These are phyloP conservation scores for Smittium culicis DNA, from an alignment of 371 early-diverging fungal species.

Conservation along the genomic window DNA sequence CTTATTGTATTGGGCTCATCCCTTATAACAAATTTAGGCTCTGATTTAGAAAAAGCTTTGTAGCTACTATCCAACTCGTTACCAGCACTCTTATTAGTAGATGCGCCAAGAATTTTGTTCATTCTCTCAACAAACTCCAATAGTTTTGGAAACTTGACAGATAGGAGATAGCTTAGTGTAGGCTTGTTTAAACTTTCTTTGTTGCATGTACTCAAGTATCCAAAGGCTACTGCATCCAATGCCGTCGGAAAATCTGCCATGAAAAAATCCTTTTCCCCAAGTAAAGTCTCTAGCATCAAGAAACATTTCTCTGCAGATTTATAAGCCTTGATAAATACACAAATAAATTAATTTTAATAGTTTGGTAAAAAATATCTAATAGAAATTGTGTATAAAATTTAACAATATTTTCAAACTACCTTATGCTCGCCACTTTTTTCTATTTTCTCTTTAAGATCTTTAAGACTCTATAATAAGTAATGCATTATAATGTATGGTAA, in stretches of 20 bases:
- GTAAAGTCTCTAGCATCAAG: slow-evolving; percentile 35
- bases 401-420: too few species aligned
- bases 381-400: too few species aligned
- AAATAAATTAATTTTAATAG: too few species aligned
- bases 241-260: slow-evolving; percentile 50
- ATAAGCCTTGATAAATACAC: slow-evolving; percentile 30
- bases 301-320: slow-evolving; percentile 37
- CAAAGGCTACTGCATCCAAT: slow-evolving; percentile 53
- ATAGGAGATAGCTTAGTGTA: slow-evolving; percentile 42
- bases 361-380: too few species aligned
- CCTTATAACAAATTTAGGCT: not conserved
- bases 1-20: slow-evolving; percentile 2
- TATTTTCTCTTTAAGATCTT: too few species aligned
- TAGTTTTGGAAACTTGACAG: slow-evolving; percentile 41
- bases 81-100: not conserved
- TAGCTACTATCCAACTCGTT: not conserved
- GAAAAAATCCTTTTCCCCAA: slow-evolving; percentile 47
- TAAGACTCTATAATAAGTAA: too few species aligned
- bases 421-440: too few species aligned
- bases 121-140: slow-evolving; percentile 43
- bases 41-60: not conserved
- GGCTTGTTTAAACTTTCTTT: slow-evolving; percentile 49
- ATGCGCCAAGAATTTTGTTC: not conserved
- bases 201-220: slow-evolving; percentile 46
- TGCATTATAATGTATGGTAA: too few species aligned